Evolutionary conservation across 1,284 basidiomycete genomes (phyloP), one percentile per base, ranked within the genome.

Genomic region (Coniophora puteana): DNA sequence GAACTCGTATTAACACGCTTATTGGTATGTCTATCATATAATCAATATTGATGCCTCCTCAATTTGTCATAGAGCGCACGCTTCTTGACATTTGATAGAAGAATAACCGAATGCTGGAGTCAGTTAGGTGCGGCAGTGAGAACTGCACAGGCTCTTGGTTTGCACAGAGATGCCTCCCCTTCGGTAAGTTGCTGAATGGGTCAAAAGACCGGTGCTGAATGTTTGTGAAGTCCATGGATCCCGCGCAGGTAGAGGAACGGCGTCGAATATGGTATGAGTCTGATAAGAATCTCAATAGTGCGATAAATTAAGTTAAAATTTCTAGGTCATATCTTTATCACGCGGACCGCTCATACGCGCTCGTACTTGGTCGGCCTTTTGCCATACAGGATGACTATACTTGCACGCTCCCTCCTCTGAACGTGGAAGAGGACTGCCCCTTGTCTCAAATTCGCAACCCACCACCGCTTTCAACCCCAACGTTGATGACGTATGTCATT

Each of bases 51-150:
- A 18, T 45, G 36, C 49, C 45, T 45, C 50, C 31, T 52, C 43
- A 45, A 54, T 29, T 42, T 35, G 43, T 39, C 30, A 37, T 59
- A 90, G 90, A 91, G 88, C 48, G 89, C 92, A 17, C 81, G 94
- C 40, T 96, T 95, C 64, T 71, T 96, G 40, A 92, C 92, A 3
- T 84, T 94, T 54, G 86, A 91, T 56, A 78, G 90, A 29, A 80
- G 89, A 40, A 89, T 91, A 51, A 91, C 89, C 4, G 93, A 96
- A 65, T 93, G 91, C 56, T 97, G 94, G 93, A 93, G 89, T 57
- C 89, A 94, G 55, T 72, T 97, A 10, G 93, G 93, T 35, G 92
- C 91, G 2, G 92, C 92, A 28, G 83, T 97, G 14, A 72, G 93
- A 40, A 96, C 93, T 12, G 94, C 93, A 10, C 93, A 96, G 58